A percentile compares a stretch with the other conserved stretches of the same genome.
These are phyloP conservation scores for Alternaria ethzedia DNA, from an alignment of 2,329 filamentous ascomycete species.

Conservation along the genomic window DNA sequence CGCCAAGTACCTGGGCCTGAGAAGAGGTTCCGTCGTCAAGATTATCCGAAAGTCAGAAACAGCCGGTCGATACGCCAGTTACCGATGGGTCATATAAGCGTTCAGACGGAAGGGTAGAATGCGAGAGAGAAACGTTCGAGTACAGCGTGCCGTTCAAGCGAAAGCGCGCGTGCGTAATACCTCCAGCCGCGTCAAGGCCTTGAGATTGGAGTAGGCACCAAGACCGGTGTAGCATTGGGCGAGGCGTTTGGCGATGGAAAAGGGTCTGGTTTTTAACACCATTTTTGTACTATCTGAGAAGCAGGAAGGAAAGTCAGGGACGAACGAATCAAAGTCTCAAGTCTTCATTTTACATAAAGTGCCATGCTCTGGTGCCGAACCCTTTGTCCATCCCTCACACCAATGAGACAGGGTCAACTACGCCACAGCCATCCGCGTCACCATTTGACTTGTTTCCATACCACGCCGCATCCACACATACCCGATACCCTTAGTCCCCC, in stretches of 20 bases:
- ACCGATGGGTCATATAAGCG: constrained; percentile 68
- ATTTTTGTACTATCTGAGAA: constrained; percentile 4
- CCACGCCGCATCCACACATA: neutral
- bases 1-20: constrained; percentile 86
- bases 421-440: neutral
- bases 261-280: constrained; percentile 14
- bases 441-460: neutral
- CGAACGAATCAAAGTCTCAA: neutral
- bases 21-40: constrained; percentile 94
- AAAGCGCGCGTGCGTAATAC: neutral
- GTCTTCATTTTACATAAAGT: neutral
- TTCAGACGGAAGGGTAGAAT: neutral
- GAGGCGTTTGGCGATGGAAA: constrained; percentile 38
- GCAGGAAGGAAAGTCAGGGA: neutral
- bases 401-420: neutral
- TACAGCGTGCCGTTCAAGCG: neutral
- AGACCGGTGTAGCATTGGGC: constrained; percentile 30
- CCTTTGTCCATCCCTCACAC: neutral
- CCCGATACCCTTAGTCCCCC: neutral
- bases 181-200: neutral
- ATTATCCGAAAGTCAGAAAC: constrained; percentile 97
- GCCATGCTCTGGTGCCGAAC: neutral
- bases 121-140: neutral
- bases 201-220: neutral
- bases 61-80: constrained; percentile 94